phyloP scores from a whole-genome alignment of 73 alveolate species.

The Tetrahymena borealis region DNA sequence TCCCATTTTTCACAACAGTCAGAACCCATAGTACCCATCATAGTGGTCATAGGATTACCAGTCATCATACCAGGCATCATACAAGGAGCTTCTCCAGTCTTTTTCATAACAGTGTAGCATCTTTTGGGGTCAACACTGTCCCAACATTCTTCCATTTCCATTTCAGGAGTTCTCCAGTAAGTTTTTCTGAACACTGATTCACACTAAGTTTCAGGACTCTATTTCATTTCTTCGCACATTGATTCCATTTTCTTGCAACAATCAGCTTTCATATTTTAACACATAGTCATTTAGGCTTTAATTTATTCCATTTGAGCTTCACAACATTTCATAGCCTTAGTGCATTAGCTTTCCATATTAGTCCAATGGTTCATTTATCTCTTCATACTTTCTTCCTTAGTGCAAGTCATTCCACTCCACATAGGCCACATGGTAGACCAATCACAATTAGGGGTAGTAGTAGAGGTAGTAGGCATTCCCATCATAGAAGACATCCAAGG shows the following conservation, averaged over 20 bases:
- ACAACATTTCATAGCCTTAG: background rate
- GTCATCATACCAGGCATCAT: background rate
- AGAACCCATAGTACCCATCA: background rate
- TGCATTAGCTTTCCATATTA: background rate
- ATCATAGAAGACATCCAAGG: background rate
- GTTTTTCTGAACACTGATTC: background rate
- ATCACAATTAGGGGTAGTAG: too few species aligned
- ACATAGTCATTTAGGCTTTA: background rate
- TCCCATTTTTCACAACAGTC: background rate
- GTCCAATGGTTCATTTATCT: background rate
- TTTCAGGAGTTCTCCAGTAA: background rate
- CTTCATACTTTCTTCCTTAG: background rate
- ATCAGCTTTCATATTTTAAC: background rate
- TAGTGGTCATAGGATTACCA: background rate
- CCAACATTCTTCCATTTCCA: constrained; percentile 3
- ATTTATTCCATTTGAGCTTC: background rate
- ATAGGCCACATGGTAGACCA: too few species aligned
- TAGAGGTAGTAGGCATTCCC: background rate
- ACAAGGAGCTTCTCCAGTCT: background rate
- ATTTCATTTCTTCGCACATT: background rate
- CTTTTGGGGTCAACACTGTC: background rate
- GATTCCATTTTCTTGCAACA: background rate
- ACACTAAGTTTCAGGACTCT: background rate
- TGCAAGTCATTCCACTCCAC: too few species aligned
- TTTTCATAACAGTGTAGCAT: background rate